Conservation (phyloP, 1,284 basidiomycete species). For the Cystobasidium slooffiae region DNA sequence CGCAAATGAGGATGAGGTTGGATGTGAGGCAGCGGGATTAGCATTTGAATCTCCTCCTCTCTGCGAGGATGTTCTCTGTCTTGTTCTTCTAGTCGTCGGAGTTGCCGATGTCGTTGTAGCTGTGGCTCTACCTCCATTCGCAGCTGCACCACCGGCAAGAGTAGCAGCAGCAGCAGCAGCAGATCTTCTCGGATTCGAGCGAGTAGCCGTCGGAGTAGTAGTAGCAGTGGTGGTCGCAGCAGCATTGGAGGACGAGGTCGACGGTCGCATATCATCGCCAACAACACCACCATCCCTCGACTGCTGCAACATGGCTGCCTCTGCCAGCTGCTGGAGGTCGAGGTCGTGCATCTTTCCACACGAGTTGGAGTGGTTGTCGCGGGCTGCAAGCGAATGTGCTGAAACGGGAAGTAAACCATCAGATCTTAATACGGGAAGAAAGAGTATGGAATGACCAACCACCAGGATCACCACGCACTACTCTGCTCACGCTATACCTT, state of each 20-base stretch:
- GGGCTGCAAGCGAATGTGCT: too few species aligned
- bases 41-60: constrained; percentile 7
- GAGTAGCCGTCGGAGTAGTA: background rate
- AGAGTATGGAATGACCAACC: too few species aligned
- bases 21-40: background rate
- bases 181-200: constrained; percentile 19
- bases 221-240: background rate
- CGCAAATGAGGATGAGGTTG: constrained; percentile 3
- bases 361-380: background rate
- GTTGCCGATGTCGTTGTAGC: background rate
- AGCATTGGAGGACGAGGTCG: background rate
- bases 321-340: constrained; percentile 30
- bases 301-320: constrained; percentile 32
- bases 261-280: background rate
- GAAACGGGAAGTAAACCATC: too few species aligned
- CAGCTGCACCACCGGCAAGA: background rate
- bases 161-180: background rate
- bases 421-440: too few species aligned
- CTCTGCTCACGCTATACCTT: too few species aligned
- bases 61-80: constrained; percentile 2
- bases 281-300: constrained; percentile 1
- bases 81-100: background rate
- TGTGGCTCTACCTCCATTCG: background rate
- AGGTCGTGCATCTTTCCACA: constrained; percentile 10
- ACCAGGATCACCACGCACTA: too few species aligned